Base-by-base conservation (phyloP, 148 eudicot genomes). In the Chenopodium berlandieri region DNA sequence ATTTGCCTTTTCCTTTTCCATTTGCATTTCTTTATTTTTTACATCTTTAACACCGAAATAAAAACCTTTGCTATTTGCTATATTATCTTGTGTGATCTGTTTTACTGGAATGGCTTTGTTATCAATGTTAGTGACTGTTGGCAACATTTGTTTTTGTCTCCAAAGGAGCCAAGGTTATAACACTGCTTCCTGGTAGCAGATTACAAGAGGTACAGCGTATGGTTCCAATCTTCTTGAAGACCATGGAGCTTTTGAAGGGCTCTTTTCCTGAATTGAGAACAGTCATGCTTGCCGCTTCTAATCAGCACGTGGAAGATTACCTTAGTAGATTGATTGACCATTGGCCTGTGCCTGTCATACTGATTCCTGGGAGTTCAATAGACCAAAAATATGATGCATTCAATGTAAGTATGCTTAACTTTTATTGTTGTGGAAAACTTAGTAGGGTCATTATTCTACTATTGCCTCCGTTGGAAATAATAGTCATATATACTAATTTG, bases 151-250 rank as follows among this genome's bases (percentile, higher is more conserved):
- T 60, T 60, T 66, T 71, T 34, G 44, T 34, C 75, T 76, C 52
- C 22, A 48, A 83, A 96, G 99, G 92, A 76, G 86, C 90, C 32
- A 89, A 91, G 46, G 66, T 96, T 48, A 82, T 96, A 80, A 79
- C 86, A 67, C 80, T 96, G 88, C 95, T 94, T 87, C 98, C 99
- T 78, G 98, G 99, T 83, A 94, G 99, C 91, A 91, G 99, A 89
- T 85, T 92, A 75, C 99, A 94, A 87, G 99, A 94, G 87, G 98
- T 96, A 22, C 85, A 83, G 23, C 98, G 97, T 62, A 96, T 96
- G 99, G 91, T 94, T 84, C 87, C 98, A 27, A 91, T 96, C 74
- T 96, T 89, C 87, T 84, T 83, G 50, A 84, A 86, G 48, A 84
- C 98, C 72, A 71, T 94, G 90, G 83, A 88, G 77, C 77, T 86